These are phyloP conservation scores for Strigomonas culicis DNA, from an alignment of 208 protist genomes.

Conservation along the genomic window DNA sequence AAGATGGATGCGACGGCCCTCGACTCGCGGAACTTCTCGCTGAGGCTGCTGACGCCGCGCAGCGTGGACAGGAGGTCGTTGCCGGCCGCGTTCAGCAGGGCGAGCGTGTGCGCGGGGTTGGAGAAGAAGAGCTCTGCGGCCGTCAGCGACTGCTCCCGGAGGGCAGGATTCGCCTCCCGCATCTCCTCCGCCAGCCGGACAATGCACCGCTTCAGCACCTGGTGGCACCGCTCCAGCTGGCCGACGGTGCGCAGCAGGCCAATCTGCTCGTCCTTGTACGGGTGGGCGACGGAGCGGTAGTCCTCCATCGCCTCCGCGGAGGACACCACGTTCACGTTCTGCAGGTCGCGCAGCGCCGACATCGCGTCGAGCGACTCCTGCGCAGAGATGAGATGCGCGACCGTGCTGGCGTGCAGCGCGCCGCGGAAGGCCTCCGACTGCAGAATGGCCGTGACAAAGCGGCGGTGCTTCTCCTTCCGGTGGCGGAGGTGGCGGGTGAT, in stretches of 20 bases:
- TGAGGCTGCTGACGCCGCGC: constrained; percentile 33
- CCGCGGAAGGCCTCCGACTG: constrained; percentile 26
- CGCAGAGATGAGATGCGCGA: constrained; percentile 61
- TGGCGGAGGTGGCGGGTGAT: constrained; percentile 59
- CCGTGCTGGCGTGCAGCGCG: constrained; percentile 32
- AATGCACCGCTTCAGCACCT: constrained; percentile 50
- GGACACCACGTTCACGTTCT: constrained; percentile 49
- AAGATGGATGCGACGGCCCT: constrained; percentile 55
- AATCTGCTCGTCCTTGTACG: constrained; percentile 2
- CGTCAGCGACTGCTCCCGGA: constrained; percentile 19
- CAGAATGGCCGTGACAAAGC: constrained; percentile 64
- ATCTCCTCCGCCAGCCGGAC: constrained; percentile 40
- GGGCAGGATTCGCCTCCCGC: constrained; percentile 17
- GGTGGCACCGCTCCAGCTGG: constrained; percentile 59
- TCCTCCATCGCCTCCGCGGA: too few species aligned
- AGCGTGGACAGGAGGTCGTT: constrained; percentile 33
- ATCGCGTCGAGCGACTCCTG: constrained; percentile 67
- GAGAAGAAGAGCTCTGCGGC: constrained; percentile 69
- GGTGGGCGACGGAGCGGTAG: background rate
- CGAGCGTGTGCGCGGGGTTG: constrained; percentile 30
- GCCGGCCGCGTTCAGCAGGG: constrained; percentile 37
- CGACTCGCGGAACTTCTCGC: constrained; percentile 54
- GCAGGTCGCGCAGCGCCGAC: constrained; percentile 58
- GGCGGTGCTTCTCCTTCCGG: constrained; percentile 67
- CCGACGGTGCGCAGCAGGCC: constrained; percentile 16